Base-by-base conservation (phyloP, 352 stramenopile species). In the Aphanomyces euteiches region DNA sequence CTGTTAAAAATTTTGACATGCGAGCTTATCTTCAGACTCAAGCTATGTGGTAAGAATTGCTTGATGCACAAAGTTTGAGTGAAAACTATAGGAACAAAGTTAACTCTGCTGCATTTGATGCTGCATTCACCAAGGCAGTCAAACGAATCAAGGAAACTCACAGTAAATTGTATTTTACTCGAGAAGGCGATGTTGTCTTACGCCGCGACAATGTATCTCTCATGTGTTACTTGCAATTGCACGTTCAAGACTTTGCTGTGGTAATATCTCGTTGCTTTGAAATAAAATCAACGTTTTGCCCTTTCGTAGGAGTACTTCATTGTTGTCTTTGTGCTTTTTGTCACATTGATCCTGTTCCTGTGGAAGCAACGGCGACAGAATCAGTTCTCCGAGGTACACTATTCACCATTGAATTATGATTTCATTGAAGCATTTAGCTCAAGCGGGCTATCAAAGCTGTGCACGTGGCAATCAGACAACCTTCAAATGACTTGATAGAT, bases 21-120 rank as follows among this genome's bases (percentile, higher is more conserved):
- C 47, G 45, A 19, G 36, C 19, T 15, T 70, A 70, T 34, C 21
- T 70, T 3, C 64, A 34, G 40, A 59, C 8, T 28, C 64, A 70
- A 63, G 64, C 64, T 50, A 70, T 48, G 17, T 70, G 64, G 64
- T 70, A 39, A 34, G 34, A 34, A 17, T 13, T 56, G 13, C 15
- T 66, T 66, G 58, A 19, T 66, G 5, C 45, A n/a, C 45, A 53
- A 5, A 66, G 36, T 13, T 2, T 66, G 34, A n/a, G n/a, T 7
- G 34, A n/a, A 41, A 4, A 41, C 38, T 5, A n/a, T 69, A 69
- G 63, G 63, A 28, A 69, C 7, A 28, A 41, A 13, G 37, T 21
- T n/a, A 56, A 47, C 45, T 13, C 45, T 3, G 64, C 28, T 8
- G 64, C 13, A 10, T 70, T 70, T 54, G 47, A 63, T 43, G 64